phyloP scores from a whole-genome alignment of 2,329 filamentous ascomycete species.

The Coccinonectria pachysandricola region DNA sequence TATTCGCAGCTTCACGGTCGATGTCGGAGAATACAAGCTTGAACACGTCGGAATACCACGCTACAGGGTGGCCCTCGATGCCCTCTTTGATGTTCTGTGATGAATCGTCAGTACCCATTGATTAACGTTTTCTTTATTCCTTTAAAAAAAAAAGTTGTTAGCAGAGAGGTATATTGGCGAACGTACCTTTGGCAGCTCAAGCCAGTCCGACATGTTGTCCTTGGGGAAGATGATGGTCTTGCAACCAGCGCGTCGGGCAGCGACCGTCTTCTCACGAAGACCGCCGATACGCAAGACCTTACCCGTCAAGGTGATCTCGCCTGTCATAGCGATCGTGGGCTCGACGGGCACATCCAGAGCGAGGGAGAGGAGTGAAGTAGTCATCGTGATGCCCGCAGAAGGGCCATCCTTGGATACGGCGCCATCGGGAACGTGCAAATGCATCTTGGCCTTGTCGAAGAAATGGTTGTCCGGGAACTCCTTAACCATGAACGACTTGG shows the following conservation, averaged over 20 bases:
- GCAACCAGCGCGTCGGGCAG: constrained; percentile 82
- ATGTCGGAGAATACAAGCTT: constrained; percentile 78
- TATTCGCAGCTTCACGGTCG: constrained; percentile 62
- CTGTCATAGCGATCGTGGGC: constrained; percentile 93
- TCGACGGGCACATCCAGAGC: constrained; percentile 69
- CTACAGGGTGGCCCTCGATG: constrained; percentile 80
- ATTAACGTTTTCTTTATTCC: too few species aligned
- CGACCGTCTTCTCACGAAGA: constrained; percentile 92
- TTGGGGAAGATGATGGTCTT: constrained; percentile 89
- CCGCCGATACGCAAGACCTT: constrained; percentile 95
- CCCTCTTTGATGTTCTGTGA: constrained; percentile 92
- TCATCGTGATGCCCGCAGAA: constrained; percentile 94
- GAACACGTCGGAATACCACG: constrained; percentile 93
- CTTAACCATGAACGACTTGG: constrained; percentile 78
- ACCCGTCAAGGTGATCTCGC: constrained; percentile 90
- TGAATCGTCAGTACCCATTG: constrained; percentile 5
- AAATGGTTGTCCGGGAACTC: constrained; percentile 85
- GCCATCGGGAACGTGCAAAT: constrained; percentile 93
- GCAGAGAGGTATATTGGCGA: too few species aligned
- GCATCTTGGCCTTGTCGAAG: constrained; percentile 90
- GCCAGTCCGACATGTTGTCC: constrained; percentile 95
- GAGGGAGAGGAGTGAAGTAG: constrained; percentile 80
- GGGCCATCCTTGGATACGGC: constrained; percentile 92
- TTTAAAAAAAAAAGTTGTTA: too few species aligned
- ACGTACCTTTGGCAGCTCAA: constrained; percentile 90